A percentile compares a stretch with the other conserved stretches of the same genome.
Conservation (phyloP, 371 early-diverging fungal species). For the Nematocida sp. region DNA sequence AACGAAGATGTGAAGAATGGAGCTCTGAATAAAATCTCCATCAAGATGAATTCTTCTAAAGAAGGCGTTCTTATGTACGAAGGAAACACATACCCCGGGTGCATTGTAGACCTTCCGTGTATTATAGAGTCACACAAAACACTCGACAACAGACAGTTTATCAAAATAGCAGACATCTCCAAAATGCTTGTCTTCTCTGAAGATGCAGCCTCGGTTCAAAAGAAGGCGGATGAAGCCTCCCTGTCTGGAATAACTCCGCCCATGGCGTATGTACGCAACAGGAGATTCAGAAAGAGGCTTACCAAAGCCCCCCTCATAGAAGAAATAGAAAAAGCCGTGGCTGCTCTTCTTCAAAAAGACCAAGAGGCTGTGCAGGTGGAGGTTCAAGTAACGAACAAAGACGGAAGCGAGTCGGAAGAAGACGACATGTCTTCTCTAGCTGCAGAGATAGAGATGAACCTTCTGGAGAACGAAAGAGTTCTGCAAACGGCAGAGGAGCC, state of each 20-base stretch:
- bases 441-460: constrained; percentile 47
- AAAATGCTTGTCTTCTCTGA: constrained; percentile 56
- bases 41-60: constrained; percentile 29
- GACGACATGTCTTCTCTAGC: constrained; percentile 49
- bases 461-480: constrained; percentile 40
- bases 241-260: constrained; percentile 76
- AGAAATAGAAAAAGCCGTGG: constrained; percentile 78
- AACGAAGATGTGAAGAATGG: constrained; percentile 47
- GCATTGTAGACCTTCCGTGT: constrained; percentile 69
- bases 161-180: constrained; percentile 79
- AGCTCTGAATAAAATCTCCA: neutral
- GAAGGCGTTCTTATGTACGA: constrained; percentile 39
- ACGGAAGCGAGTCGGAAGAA: constrained; percentile 61
- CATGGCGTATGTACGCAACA: constrained; percentile 72
- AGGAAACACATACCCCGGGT: constrained; percentile 39
- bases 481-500: constrained; percentile 5
- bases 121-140: constrained; percentile 90
- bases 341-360: constrained; percentile 74
- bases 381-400: constrained; percentile 55
- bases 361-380: constrained; percentile 69
- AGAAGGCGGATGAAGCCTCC: constrained; percentile 17
- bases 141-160: constrained; percentile 80
- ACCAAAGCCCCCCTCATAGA: constrained; percentile 69
- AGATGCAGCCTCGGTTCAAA: neutral
- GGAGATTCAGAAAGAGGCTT: constrained; percentile 75